Percentiles rank a stretch among this genome's conserved stretches.
Conservation (phyloP, 192 early-diverging fungal genomes). For the Pilaira anomala region DNA sequence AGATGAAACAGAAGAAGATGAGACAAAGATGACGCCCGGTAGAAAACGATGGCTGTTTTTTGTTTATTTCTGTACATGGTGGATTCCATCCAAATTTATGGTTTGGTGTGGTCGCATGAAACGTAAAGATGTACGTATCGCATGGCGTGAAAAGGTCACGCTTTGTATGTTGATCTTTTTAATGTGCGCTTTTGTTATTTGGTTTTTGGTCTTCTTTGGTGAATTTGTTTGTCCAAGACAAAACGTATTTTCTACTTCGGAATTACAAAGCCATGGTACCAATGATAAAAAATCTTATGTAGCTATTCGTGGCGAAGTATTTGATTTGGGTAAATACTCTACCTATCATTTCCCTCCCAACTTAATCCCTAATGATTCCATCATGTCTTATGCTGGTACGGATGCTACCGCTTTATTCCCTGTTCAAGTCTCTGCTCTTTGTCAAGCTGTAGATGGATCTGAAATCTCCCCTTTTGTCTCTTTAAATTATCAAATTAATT, state of each 20-base stretch:
- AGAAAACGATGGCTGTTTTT: conserved; percentile 68
- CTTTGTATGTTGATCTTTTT: conserved; percentile 84
- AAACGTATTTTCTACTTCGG: conserved; percentile 55
- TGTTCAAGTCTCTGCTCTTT: conserved; percentile 51
- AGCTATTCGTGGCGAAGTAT: conserved; percentile 62
- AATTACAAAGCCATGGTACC: conserved; percentile 55
- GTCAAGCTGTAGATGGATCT: conserved; percentile 47
- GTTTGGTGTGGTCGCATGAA: conserved; percentile 72
- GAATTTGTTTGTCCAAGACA: conserved; percentile 78
- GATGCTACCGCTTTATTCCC: conserved; percentile 66
- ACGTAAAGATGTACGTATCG: conserved; percentile 89
- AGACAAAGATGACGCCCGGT: conserved; percentile 44
- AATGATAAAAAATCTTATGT: conserved; percentile 61
- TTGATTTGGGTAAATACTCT: conserved; percentile 63
- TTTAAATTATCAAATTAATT: conserved; percentile 49
- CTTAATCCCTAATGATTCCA: conserved; percentile 46
- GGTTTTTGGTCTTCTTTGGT: conserved; percentile 87
- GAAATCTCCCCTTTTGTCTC: conserved; percentile 35
- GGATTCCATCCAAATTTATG: conserved; percentile 66
- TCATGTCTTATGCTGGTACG: conserved; percentile 55
- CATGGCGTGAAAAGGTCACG: conserved; percentile 92
- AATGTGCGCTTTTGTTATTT: conserved; percentile 74
- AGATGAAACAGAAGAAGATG: conserved; percentile 43
- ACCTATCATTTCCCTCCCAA: conserved; percentile 46
- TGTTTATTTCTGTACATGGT: conserved; percentile 87